Percentiles rank a stretch among this genome's conserved stretches.
These are phyloP conservation scores for Magnaporthiopsis rhizophila DNA, from an alignment of 2,329 filamentous ascomycete genomes.

Conservation along the genomic window DNA sequence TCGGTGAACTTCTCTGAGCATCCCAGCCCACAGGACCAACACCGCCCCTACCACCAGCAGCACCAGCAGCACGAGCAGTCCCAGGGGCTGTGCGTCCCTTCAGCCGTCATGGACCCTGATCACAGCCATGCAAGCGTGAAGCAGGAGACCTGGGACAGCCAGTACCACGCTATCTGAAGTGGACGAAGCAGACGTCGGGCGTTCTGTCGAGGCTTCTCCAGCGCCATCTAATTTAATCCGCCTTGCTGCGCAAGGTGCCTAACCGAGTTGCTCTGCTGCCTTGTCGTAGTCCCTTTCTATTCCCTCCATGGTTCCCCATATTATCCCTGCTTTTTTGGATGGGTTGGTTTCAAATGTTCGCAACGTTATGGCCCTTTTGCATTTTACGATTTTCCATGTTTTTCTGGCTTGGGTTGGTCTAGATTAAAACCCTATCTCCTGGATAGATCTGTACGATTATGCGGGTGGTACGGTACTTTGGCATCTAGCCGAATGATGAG, in stretches of 20 bases:
- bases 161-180: conserved; percentile 8
- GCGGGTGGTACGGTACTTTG: not conserved
- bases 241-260: not conserved
- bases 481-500: not conserved
- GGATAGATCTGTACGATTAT: not conserved
- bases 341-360: not conserved
- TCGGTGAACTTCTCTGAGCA: conserved; percentile 21
- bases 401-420: not conserved
- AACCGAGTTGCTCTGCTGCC: not conserved
- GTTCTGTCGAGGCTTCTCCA: not conserved
- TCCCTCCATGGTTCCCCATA: not conserved
- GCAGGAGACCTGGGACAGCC: conserved; percentile 25
- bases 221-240: not conserved
- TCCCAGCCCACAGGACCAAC: not conserved
- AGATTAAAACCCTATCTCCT: not conserved
- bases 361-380: not conserved
- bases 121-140: conserved; percentile 24
- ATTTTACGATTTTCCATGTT: not conserved
- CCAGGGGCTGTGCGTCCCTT: conserved; percentile 18
- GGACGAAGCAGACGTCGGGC: not conserved
- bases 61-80: conserved; percentile 13
- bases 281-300: not conserved
- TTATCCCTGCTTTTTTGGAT: not conserved
- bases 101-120: conserved; percentile 19
- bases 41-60: conserved; percentile 18